Evolutionary conservation across 495 filamentous ascomycete species (phyloP).

Genomic region (Penicillium psychrofluorescens): DNA sequence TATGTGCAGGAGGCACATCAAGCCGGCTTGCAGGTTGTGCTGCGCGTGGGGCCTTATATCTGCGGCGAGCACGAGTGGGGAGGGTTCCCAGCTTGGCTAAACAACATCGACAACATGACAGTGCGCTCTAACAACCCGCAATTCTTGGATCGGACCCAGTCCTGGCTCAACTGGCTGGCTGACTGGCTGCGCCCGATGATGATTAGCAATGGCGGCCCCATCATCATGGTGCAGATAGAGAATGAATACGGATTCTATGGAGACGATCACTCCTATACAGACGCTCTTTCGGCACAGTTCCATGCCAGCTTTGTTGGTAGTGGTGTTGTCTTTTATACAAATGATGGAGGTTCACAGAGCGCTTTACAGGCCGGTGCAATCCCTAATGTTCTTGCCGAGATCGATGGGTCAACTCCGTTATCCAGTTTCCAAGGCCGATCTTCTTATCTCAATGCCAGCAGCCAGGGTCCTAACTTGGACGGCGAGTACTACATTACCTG

Average conservation of each 20-base stretch:
- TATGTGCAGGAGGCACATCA: no score
- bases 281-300: conserved; percentile 28
- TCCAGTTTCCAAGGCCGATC: no score
- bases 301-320: conserved; percentile 23
- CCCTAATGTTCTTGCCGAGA: conserved; percentile 32
- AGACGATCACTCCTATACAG: conserved; percentile 29
- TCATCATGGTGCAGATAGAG: conserved; percentile 42
- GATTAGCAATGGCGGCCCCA: conserved; percentile 33
- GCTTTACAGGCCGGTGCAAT: conserved; percentile 33
- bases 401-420: conserved; percentile 20
- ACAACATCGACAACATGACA: conserved; percentile 24
- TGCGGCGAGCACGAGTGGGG: conserved; percentile 45
- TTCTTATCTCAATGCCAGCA: conserved; percentile 12
- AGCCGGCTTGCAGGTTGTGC: conserved; percentile 27
- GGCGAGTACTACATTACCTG: conserved; percentile 39
- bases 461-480: conserved; percentile 34
- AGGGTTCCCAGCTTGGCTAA: conserved; percentile 39
- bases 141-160: conserved; percentile 26
- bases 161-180: conserved; percentile 28
- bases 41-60: conserved; percentile 39
- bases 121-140: conserved; percentile 28
- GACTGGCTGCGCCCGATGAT: conserved; percentile 21
- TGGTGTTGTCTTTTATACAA: conserved; percentile 31
- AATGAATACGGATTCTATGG: conserved; percentile 45
- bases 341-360: conserved; percentile 33